Evolutionary conservation across 495 filamentous ascomycete species (phyloP).

Genomic region (Cercophora newfieldiana): DNA sequence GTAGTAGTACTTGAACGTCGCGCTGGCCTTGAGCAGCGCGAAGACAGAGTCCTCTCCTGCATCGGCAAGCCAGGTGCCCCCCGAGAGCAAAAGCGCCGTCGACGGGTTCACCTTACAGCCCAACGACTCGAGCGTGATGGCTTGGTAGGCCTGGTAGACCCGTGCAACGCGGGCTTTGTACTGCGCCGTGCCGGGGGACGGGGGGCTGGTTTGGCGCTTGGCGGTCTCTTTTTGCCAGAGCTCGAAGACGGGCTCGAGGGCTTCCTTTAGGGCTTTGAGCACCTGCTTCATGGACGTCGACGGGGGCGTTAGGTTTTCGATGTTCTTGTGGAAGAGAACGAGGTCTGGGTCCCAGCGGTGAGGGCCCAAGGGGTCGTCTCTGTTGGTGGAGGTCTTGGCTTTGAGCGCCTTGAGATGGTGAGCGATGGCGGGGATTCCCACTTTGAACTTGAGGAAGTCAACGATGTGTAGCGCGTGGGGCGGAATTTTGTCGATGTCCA

Average conservation of each 20-base stretch:
- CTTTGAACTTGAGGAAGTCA: slow-evolving; percentile 69
- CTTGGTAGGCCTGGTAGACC: slow-evolving; percentile 45
- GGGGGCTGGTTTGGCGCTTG: background rate
- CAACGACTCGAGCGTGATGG: slow-evolving; percentile 36
- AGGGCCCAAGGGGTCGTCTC: background rate
- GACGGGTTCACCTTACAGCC: slow-evolving; percentile 35
- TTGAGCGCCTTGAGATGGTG: slow-evolving; percentile 49
- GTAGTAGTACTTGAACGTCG: slow-evolving; percentile 51
- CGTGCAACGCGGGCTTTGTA: slow-evolving; percentile 44
- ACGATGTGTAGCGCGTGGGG: slow-evolving; percentile 59
- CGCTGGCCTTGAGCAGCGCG: slow-evolving; percentile 64
- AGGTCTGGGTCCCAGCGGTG: slow-evolving; percentile 6
- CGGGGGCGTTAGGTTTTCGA: slow-evolving; percentile 23
- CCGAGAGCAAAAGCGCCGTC: slow-evolving; percentile 33
- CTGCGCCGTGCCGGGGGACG: slow-evolving; percentile 3
- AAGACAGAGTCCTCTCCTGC: slow-evolving; percentile 45
- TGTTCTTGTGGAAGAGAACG: slow-evolving; percentile 34
- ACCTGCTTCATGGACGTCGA: slow-evolving; percentile 34
- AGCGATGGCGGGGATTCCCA: slow-evolving; percentile 55
- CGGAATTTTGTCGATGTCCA: slow-evolving; percentile 19
- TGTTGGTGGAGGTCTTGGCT: slow-evolving; percentile 7
- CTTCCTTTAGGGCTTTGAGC: slow-evolving; percentile 35
- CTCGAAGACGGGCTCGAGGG: slow-evolving; percentile 32
- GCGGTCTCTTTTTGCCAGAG: slow-evolving; percentile 33
- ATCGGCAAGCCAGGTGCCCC: slow-evolving; percentile 27